phyloP scores from a whole-genome alignment of 1,284 basidiomycete genomes.

The Neonothopanus nambi region DNA sequence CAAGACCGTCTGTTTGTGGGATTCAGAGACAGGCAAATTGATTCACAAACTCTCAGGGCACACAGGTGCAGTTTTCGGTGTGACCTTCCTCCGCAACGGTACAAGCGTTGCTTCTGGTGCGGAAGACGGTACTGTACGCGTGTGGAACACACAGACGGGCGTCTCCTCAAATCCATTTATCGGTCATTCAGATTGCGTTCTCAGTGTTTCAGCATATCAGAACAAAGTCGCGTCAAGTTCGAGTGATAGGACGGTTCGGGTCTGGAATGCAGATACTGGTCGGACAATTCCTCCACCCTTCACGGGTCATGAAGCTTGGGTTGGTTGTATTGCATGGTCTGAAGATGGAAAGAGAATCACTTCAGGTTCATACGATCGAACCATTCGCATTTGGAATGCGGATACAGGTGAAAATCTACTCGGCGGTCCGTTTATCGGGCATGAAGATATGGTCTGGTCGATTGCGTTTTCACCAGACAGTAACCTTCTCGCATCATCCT shows the following conservation, averaged over 20 bases:
- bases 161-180: no score
- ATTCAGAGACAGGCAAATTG: neutral
- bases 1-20: neutral
- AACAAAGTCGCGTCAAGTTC: neutral
- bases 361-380: neutral
- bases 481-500: no score
- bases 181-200: neutral
- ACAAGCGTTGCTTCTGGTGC: constrained; percentile 26
- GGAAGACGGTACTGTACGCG: constrained; percentile 21
- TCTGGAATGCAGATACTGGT: constrained; percentile 7
- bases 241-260: neutral
- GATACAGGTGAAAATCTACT: no score
- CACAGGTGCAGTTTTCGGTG: constrained; percentile 14
- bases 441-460: no score
- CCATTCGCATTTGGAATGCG: constrained; percentile 2
- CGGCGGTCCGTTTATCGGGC: no score
- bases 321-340: neutral
- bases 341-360: neutral
- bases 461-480: no score
- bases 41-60: constrained; percentile 10
- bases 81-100: constrained; percentile 23
- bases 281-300: constrained; percentile 12
- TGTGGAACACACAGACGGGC: no score
- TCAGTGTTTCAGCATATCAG: constrained; percentile 9
- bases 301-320: constrained; percentile 1